These are phyloP conservation scores for Grammothele lineata DNA, from an alignment of 768 basidiomycete species.

Conservation along the genomic window DNA sequence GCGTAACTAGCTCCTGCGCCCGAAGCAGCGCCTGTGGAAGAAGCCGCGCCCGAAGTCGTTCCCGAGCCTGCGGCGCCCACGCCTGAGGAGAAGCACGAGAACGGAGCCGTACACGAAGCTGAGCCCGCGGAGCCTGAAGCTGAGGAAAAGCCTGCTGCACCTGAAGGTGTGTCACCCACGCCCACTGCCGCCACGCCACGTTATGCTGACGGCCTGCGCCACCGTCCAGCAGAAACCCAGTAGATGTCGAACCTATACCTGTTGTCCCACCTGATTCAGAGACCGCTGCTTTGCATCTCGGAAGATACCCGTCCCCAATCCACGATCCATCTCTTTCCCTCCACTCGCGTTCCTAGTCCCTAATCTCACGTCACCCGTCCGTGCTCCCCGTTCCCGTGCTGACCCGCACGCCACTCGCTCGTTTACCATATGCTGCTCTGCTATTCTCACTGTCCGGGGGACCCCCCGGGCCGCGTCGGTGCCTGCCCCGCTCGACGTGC, in stretches of 20 bases:
- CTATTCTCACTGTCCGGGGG: not conserved
- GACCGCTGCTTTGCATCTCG: slow-evolving; percentile 3
- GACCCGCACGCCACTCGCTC: not conserved
- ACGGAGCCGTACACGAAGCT: not conserved
- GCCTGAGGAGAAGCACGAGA: slow-evolving; percentile 1
- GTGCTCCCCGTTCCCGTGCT: too few species aligned
- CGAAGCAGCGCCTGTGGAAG: not conserved
- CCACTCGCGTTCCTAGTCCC: not conserved
- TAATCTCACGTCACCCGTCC: too few species aligned
- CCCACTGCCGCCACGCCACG: too few species aligned
- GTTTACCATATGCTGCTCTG: slow-evolving; percentile 7
- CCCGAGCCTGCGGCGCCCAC: not conserved
- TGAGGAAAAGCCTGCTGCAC: slow-evolving; percentile 4
- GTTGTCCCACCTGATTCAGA: not conserved
- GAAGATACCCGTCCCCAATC: slow-evolving; percentile 10
- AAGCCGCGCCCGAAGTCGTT: not conserved
- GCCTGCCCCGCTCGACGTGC: too few species aligned
- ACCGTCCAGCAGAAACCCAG: slow-evolving; percentile 1
- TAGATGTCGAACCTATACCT: slow-evolving; percentile 7
- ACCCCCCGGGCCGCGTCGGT: too few species aligned
- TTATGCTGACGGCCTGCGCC: not conserved
- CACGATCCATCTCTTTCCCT: not conserved
- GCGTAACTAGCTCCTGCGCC: not conserved
- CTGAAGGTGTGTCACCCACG: slow-evolving; percentile 3
- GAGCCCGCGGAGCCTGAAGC: not conserved